These are phyloP conservation scores for Rhizopogon salebrosus DNA, from an alignment of 768 basidiomycete species.

Conservation along the genomic window DNA sequence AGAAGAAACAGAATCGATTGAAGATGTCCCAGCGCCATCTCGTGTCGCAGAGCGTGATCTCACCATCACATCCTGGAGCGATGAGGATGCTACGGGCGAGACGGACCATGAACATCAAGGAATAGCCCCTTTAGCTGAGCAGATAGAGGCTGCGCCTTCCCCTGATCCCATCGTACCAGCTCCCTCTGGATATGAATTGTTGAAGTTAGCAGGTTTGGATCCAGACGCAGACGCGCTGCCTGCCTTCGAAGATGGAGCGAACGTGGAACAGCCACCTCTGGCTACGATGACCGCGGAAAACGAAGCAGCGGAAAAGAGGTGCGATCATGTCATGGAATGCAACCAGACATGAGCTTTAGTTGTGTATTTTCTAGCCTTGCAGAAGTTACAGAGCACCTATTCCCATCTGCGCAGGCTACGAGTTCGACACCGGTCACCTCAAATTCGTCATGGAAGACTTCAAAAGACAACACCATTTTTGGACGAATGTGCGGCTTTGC, in stretches of 20 bases:
- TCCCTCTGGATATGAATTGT: slow-evolving; percentile 40
- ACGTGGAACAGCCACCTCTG: slow-evolving; percentile 11
- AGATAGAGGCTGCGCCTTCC: neutral
- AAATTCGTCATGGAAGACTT: slow-evolving; percentile 29
- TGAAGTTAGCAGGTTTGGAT: slow-evolving; percentile 46
- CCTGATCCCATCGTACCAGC: slow-evolving; percentile 1
- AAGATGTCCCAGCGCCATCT: slow-evolving; percentile 2
- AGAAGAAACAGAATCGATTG: slow-evolving; percentile 19
- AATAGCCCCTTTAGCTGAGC: neutral
- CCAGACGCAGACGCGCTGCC: slow-evolving; percentile 37
- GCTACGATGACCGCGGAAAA: slow-evolving; percentile 8
- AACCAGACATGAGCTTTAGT: slow-evolving; percentile 1
- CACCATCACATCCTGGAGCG: slow-evolving; percentile 13
- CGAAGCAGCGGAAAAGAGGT: slow-evolving; percentile 24
- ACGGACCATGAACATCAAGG: slow-evolving; percentile 4
- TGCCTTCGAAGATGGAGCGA: slow-evolving; percentile 52
- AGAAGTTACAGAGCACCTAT: slow-evolving; percentile 41
- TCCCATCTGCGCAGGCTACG: slow-evolving; percentile 31
- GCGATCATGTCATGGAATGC: neutral
- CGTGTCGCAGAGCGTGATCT: slow-evolving; percentile 6
- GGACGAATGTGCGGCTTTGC: slow-evolving; percentile 50
- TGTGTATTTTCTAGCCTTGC: slow-evolving; percentile 28
- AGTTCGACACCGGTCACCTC: slow-evolving; percentile 28
- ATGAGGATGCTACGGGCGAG: slow-evolving; percentile 11
- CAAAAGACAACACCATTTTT: slow-evolving; percentile 44